Conservation (phyloP, 176 grass and related monocot species). For the Oryza meyeriana region DNA sequence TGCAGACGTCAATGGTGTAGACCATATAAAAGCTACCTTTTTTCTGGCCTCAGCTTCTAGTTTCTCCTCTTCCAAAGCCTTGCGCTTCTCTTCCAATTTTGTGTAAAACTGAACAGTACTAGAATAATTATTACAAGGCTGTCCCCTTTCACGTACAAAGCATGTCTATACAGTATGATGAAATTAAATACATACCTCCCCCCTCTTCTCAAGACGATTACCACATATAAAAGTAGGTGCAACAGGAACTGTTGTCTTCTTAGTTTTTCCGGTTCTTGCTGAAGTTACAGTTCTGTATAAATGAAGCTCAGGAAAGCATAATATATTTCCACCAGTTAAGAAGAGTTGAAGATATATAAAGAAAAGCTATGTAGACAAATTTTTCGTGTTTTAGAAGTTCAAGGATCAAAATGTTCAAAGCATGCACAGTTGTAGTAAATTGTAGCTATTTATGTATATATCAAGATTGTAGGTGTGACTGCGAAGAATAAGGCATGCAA, state of each 20-base stretch:
- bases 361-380: not conserved
- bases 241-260: slow-evolving; percentile 57
- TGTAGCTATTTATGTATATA: not conserved
- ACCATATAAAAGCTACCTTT: slow-evolving; percentile 37
- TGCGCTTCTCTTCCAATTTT: slow-evolving; percentile 78
- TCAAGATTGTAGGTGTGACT: not conserved
- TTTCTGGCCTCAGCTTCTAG: slow-evolving; percentile 65
- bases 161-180: not conserved
- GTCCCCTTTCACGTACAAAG: slow-evolving; percentile 4
- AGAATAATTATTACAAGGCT: not conserved
- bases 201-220: slow-evolving; percentile 69
- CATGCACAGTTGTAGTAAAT: not conserved
- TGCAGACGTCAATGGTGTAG: not conserved
- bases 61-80: slow-evolving; percentile 74
- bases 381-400: not conserved
- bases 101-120: slow-evolving; percentile 60
- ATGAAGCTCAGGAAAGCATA: slow-evolving; percentile 47
- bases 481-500: not conserved
- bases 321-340: slow-evolving; percentile 6
- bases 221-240: slow-evolving; percentile 57
- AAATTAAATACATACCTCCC: slow-evolving; percentile 46
- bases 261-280: slow-evolving; percentile 50
- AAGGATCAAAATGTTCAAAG: not conserved
- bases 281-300: slow-evolving; percentile 48
- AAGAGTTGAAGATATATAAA: not conserved